These are phyloP conservation scores for Diaporthe humulicola DNA, from an alignment of 2,329 filamentous ascomycete species.

Conservation along the genomic window DNA sequence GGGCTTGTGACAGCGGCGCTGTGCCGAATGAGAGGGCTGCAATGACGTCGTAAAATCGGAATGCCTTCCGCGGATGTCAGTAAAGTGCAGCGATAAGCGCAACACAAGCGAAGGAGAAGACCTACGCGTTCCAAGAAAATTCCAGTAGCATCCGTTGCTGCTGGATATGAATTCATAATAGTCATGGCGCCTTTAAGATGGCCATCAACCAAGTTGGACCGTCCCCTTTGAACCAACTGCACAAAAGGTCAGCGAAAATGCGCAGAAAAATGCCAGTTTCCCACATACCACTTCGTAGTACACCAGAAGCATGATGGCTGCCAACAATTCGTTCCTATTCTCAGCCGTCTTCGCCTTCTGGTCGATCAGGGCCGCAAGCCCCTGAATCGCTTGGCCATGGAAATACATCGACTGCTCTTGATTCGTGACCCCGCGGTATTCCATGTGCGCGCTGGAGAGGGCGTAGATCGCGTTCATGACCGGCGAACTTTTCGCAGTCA, in stretches of 20 bases:
- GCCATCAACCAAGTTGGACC: conserved; percentile 70
- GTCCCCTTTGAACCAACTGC: conserved; percentile 72
- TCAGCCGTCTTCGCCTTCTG: conserved; percentile 56
- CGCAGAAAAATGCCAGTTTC: no score
- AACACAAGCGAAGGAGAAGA: conserved; percentile 23
- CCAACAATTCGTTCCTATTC: conserved; percentile 70
- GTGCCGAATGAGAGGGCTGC: conserved; percentile 73
- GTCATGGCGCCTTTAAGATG: conserved; percentile 74
- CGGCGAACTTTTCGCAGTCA: conserved; percentile 66
- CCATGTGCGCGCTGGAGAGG: conserved; percentile 85
- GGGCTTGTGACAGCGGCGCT: conserved; percentile 65
- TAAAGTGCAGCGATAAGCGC: neutral
- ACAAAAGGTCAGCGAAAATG: conserved; percentile 37
- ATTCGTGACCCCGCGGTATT: conserved; percentile 70
- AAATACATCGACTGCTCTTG: conserved; percentile 70
- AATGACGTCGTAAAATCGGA: conserved; percentile 76
- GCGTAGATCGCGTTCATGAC: conserved; percentile 89
- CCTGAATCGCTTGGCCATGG: conserved; percentile 71
- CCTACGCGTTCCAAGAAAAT: conserved; percentile 71
- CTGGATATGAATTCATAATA: conserved; percentile 66
- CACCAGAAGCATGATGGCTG: conserved; percentile 71
- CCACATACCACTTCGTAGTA: conserved; percentile 73
- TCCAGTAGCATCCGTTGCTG: conserved; percentile 63
- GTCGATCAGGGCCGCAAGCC: conserved; percentile 69
- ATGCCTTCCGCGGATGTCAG: conserved; percentile 59